Percentiles rank a stretch among this genome's conserved stretches.
These are phyloP conservation scores for Coemansia guatemalensis DNA, from an alignment of 192 early-diverging fungal genomes.

Conservation along the genomic window DNA sequence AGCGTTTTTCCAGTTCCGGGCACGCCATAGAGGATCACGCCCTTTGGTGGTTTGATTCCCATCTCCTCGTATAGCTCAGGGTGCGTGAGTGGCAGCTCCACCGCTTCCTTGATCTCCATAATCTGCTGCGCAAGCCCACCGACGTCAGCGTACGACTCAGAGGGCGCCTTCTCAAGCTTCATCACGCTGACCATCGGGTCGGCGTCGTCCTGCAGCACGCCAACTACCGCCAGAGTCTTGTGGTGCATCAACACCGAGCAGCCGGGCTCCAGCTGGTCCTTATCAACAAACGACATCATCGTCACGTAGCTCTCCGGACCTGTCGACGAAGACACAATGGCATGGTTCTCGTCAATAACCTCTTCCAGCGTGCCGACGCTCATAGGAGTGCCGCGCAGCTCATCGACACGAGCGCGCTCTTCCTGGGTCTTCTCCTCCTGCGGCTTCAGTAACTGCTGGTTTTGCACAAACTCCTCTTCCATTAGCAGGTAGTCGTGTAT, in stretches of 20 bases:
- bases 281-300: constrained; percentile 99
- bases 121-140: constrained; percentile 97
- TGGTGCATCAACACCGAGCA: constrained; percentile 95
- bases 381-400: constrained; percentile 97
- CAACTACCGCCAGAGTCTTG: constrained; percentile 88
- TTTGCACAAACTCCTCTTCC: constrained; percentile 99
- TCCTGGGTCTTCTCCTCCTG: constrained; percentile 93
- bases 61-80: constrained; percentile 98
- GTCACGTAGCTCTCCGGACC: constrained; percentile 98
- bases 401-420: constrained; percentile 92
- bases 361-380: constrained; percentile 94
- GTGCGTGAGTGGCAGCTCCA: constrained; percentile 95
- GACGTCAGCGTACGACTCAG: constrained; percentile 97
- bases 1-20: constrained; percentile 94
- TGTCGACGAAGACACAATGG: constrained; percentile 88
- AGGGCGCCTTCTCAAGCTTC: constrained; percentile 98
- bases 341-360: constrained; percentile 99
- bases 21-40: constrained; percentile 93
- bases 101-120: constrained; percentile 97
- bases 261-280: constrained; percentile 96
- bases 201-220: constrained; percentile 91
- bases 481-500: constrained; percentile 98
- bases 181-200: constrained; percentile 99
- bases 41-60: constrained; percentile 98
- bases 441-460: constrained; percentile 97